Evolutionary conservation across 2,329 filamentous ascomycete species (phyloP).

Genomic region (Sordariomycetes sp.): DNA sequence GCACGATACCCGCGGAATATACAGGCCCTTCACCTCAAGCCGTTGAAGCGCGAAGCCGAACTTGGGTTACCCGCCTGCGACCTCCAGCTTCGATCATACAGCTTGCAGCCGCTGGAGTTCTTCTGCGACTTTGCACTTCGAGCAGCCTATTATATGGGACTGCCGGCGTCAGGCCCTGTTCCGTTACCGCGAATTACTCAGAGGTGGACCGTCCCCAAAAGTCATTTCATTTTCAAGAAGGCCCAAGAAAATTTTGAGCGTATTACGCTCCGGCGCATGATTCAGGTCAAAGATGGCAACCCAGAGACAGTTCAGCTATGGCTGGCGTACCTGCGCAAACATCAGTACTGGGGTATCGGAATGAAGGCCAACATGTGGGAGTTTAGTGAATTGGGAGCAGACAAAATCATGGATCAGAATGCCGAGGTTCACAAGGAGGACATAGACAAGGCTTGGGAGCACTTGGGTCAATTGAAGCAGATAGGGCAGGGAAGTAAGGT

Average conservation of each 20-base stretch:
- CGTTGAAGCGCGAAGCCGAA: slow-evolving; percentile 64
- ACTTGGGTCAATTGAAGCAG: slow-evolving; percentile 43
- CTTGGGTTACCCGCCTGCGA: slow-evolving; percentile 81
- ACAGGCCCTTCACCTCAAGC: slow-evolving; percentile 78
- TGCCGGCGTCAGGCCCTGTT: slow-evolving; percentile 77
- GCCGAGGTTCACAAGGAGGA: slow-evolving; percentile 15
- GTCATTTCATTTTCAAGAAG: slow-evolving; percentile 94
- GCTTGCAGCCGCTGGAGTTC: slow-evolving; percentile 81
- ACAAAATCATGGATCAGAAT: slow-evolving; percentile 13
- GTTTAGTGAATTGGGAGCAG: slow-evolving; percentile 58
- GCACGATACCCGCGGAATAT: slow-evolving; percentile 66
- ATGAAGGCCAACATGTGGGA: slow-evolving; percentile 99
- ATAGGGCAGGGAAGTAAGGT: slow-evolving; percentile 44
- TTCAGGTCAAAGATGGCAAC: slow-evolving; percentile 88
- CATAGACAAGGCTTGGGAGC: slow-evolving; percentile 43
- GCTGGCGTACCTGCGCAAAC: slow-evolving; percentile 85
- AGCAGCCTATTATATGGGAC: slow-evolving; percentile 85
- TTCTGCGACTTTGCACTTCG: slow-evolving; percentile 91
- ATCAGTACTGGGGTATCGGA: slow-evolving; percentile 90
- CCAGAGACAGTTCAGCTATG: slow-evolving; percentile 83
- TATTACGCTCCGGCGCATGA: slow-evolving; percentile 73
- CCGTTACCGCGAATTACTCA: slow-evolving; percentile 81
- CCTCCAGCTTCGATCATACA: slow-evolving; percentile 88
- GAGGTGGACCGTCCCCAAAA: slow-evolving; percentile 86
- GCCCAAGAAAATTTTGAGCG: slow-evolving; percentile 96